Percentiles rank a stretch among this genome's conserved stretches.
phyloP scores from a whole-genome alignment of 352 stramenopile genomes.

The Phytophthora megakarya region DNA sequence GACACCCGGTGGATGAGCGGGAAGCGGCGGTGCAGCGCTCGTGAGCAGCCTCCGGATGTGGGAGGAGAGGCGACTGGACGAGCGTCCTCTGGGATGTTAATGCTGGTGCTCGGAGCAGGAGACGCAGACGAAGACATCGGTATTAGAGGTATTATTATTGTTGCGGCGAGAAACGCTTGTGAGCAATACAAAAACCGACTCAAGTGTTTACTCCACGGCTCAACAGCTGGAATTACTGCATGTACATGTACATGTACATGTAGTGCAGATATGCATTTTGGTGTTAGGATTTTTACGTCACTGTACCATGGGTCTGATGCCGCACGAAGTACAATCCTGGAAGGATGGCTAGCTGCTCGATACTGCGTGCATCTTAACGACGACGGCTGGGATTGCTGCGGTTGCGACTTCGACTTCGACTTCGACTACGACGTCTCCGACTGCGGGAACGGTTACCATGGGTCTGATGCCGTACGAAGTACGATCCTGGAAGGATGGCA shows the following conservation, averaged over 20 bases:
- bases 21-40: slow-evolving; percentile 32
- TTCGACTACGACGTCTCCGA: neutral
- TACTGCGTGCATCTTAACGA: slow-evolving; percentile 20
- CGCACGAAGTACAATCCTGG: no score
- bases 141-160: neutral
- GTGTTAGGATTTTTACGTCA: neutral
- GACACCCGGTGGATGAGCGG: slow-evolving; percentile 35
- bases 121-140: slow-evolving; percentile 18
- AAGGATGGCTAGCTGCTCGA: no score
- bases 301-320: no score
- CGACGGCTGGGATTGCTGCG: slow-evolving; percentile 17
- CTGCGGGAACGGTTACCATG: no score
- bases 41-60: slow-evolving; percentile 23
- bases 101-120: slow-evolving; percentile 24
- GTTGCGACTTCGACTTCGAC: slow-evolving; percentile 11
- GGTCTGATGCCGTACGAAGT: no score
- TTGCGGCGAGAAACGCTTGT: slow-evolving; percentile 11
- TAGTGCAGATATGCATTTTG: neutral
- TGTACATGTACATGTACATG: neutral
- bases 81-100: slow-evolving; percentile 33
- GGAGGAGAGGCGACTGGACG: slow-evolving; percentile 7
- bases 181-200: slow-evolving; percentile 14
- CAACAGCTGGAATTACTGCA: no score
- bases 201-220: neutral
- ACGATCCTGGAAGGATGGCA: no score